Percentiles rank a stretch among this genome's conserved stretches.
Conservation (phyloP, 305 asterid species). For the Rubia balearica region DNA sequence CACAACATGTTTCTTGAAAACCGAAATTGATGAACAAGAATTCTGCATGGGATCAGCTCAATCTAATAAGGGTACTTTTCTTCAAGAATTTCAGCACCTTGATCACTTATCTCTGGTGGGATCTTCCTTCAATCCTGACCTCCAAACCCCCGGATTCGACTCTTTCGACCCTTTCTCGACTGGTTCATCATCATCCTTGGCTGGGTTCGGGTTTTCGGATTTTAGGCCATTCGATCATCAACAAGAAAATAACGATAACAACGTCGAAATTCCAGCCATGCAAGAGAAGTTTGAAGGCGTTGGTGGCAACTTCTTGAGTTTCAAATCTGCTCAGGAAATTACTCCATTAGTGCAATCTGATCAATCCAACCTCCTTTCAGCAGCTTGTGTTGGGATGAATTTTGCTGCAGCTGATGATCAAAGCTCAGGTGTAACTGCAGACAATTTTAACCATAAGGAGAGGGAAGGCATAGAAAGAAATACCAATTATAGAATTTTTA, state of each 20-base stretch:
- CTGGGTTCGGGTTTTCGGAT: conserved; percentile 28
- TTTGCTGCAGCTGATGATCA: conserved; percentile 41
- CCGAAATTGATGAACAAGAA: conserved; percentile 34
- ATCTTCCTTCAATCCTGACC: conserved; percentile 32
- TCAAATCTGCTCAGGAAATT: conserved; percentile 17
- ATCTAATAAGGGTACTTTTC: conserved; percentile 31
- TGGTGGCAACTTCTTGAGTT: conserved; percentile 20
- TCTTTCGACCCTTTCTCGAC: conserved; percentile 39
- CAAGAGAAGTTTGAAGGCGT: conserved; percentile 24
- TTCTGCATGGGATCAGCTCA: conserved; percentile 26
- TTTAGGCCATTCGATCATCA: conserved; percentile 30
- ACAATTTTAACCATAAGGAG: conserved; percentile 25
- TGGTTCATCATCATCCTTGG: conserved; percentile 18
- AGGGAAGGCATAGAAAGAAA: conserved; percentile 24
- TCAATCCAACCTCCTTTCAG: background rate
- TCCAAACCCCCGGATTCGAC: conserved; percentile 29
- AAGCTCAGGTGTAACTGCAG: conserved; percentile 51
- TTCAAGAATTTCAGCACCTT: conserved; percentile 47
- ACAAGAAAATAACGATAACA: conserved; percentile 22
- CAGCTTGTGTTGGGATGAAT: conserved; percentile 10
- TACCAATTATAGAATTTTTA: conserved; percentile 11
- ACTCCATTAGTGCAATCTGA: conserved; percentile 6
- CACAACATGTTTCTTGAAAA: conserved; percentile 25
- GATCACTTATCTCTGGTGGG: conserved; percentile 29
- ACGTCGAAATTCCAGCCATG: conserved; percentile 24